Base-by-base conservation (phyloP, 208 protist genomes). In the Trichomonas vaginalis region DNA sequence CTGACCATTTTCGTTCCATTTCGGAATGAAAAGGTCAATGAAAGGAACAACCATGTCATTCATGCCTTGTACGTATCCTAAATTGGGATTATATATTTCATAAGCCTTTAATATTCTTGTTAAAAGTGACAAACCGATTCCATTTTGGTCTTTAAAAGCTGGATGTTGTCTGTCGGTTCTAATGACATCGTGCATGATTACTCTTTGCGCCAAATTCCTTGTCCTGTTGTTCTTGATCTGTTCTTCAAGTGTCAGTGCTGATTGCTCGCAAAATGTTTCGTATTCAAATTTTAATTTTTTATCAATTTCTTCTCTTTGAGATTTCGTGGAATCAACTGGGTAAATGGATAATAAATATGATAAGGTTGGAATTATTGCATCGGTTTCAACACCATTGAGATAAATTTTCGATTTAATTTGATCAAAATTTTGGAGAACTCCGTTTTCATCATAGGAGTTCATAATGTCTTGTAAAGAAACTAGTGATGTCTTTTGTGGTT, bases 41-140 rank as follows among this genome's bases (percentile, higher is more conserved):
- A 92, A 45, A 17, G 86, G 86, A 2, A 92, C 86, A 51, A 92
- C 48, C 27, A 92, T 35, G 56, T 92, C 86, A 51, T 92, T 92
- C 86, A 92, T 92, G 35, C 86, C 86, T 92, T 92, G 86, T 32
- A 92, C 40, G 56, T 92, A 92, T 39, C 86, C 86, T 15, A 92
- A n/a, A 39, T 92, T 92, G n/a, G 48, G 39, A 47, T 92, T 92
- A 14, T 35, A 92, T 37, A 92, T 15, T 1, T 45, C 42, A 47
- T 39, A 92, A 12, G 45, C 86, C 37, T 17, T 48, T 0, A 92
- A 39, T 51, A 92, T 17, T 48, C 8, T 39, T 48, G 27, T 39
- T 0, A 92, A 45, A 17, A 92, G 9, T 10, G 42, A n/a, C 17
- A 92, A n/a, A 45, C 45, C 86, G 1, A 27, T 92, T 51, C 17